Evolutionary conservation across 805 yeast genomes (phyloP).

Genomic region (Barnettozyma californica): DNA sequence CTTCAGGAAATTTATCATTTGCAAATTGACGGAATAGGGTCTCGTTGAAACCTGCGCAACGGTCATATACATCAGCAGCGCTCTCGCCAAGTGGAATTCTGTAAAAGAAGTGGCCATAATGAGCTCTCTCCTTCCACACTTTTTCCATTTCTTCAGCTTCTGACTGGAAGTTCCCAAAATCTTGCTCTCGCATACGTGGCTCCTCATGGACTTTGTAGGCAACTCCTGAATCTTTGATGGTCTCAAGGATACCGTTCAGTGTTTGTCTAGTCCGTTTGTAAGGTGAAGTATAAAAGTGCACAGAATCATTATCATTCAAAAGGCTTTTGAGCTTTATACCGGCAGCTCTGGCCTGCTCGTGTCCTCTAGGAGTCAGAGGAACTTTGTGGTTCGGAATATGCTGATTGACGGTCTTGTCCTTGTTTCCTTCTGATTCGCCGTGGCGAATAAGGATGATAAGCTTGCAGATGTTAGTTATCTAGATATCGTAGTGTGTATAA

Average conservation of each 20-base stretch:
- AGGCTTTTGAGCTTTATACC: conserved; percentile 45
- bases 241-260: conserved; percentile 60
- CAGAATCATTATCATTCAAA: conserved; percentile 44
- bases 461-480: conserved; percentile 9
- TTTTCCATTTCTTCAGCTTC: conserved; percentile 69
- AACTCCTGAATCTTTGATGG: conserved; percentile 38
- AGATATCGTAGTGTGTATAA: neutral
- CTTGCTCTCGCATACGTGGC: conserved; percentile 91
- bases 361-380: conserved; percentile 67
- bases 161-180: conserved; percentile 89
- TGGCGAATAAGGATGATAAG: conserved; percentile 79
- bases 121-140: conserved; percentile 80
- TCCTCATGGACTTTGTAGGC: conserved; percentile 69
- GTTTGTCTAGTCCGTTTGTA: conserved; percentile 83
- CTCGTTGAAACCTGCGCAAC: conserved; percentile 87
- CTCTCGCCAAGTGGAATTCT: conserved; percentile 92
- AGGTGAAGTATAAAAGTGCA: conserved; percentile 82
- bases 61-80: conserved; percentile 92
- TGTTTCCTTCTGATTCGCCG: conserved; percentile 90
- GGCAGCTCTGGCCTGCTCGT: conserved; percentile 54
- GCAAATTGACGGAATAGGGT: conserved; percentile 78
- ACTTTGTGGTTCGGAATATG: conserved; percentile 77
- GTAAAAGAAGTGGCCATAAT: conserved; percentile 84
- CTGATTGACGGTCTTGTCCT: conserved; percentile 75
- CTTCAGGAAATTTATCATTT: conserved; percentile 64